phyloP scores from a whole-genome alignment of 192 early-diverging fungal genomes.

The Mortierella hygrophila region DNA sequence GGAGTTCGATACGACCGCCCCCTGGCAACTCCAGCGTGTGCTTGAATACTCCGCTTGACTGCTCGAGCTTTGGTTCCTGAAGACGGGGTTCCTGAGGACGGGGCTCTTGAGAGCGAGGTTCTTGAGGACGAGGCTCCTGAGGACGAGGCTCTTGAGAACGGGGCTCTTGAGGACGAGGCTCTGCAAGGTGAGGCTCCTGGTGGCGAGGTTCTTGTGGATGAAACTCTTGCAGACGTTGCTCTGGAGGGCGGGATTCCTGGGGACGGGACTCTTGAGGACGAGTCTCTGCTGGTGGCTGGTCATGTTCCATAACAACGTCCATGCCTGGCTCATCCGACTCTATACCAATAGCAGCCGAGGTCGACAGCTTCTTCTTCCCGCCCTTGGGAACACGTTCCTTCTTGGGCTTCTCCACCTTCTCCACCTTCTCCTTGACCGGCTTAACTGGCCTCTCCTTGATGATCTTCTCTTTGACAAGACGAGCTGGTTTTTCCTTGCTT shows the following conservation, averaged over 20 bases:
- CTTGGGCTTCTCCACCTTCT: constrained; percentile 42
- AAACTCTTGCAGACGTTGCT: neutral
- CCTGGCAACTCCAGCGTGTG: constrained; percentile 1
- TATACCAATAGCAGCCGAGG: neutral
- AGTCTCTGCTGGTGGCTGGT: neutral
- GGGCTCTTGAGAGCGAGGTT: neutral
- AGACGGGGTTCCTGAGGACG: neutral
- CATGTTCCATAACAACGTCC: neutral
- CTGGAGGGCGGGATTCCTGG: neutral
- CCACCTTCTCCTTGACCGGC: constrained; percentile 28
- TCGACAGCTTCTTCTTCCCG: constrained; percentile 32
- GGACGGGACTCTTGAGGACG: neutral
- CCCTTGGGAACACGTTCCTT: constrained; percentile 32
- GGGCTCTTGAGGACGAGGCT: neutral
- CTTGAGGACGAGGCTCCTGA: neutral
- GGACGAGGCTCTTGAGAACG: neutral
- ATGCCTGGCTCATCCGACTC: neutral
- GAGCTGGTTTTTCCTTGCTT: constrained; percentile 15
- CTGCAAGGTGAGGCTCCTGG: neutral
- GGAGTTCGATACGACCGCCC: neutral
- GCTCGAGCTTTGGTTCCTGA: neutral
- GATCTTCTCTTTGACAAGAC: constrained; percentile 26
- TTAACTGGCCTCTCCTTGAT: constrained; percentile 38
- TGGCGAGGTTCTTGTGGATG: neutral
- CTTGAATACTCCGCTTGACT: neutral